Conservation (phyloP, 192 early-diverging fungal species). For the Mortierella antarctica region DNA sequence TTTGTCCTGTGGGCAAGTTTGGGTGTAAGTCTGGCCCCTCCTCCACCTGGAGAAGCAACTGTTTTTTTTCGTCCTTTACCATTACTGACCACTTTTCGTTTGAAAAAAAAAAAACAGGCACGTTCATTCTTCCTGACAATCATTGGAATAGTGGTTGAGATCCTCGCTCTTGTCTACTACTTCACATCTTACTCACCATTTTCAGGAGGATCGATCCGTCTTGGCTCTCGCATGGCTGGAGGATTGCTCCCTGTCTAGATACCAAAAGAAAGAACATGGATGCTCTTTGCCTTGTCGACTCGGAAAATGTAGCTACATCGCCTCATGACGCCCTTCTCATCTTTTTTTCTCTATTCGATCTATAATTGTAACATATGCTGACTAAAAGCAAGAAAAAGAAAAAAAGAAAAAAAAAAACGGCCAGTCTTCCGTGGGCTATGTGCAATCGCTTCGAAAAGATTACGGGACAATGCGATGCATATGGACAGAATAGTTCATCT, state of each 20-base stretch:
- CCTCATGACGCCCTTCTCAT: no score
- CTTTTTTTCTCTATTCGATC: no score
- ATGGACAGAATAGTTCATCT: no score
- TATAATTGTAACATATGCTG: no score
- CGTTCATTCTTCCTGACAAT: slow-evolving; percentile 80
- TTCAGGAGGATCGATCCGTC: slow-evolving; percentile 39
- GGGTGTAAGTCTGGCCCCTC: slow-evolving; percentile 63
- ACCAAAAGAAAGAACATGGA: background rate
- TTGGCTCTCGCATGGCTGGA: slow-evolving; percentile 48
- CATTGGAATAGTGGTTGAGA: slow-evolving; percentile 80
- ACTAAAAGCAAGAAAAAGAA: no score
- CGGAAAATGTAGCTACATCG: no score
- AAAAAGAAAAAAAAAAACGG: no score
- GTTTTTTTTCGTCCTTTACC: background rate
- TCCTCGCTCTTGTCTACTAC: slow-evolving; percentile 85
- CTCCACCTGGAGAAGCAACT: background rate
- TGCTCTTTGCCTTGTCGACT: no score
- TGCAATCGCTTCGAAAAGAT: no score
- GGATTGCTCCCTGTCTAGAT: slow-evolving; percentile 40
- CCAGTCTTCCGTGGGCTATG: no score
- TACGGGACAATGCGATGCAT: no score
- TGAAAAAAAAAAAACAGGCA: slow-evolving; percentile 56
- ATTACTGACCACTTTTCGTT: background rate
- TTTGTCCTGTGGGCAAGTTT: slow-evolving; percentile 89
- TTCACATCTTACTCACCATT: slow-evolving; percentile 51